These are phyloP conservation scores for Dillenia turbinata DNA, from an alignment of 164 flowering plant genomes.

Conservation along the genomic window DNA sequence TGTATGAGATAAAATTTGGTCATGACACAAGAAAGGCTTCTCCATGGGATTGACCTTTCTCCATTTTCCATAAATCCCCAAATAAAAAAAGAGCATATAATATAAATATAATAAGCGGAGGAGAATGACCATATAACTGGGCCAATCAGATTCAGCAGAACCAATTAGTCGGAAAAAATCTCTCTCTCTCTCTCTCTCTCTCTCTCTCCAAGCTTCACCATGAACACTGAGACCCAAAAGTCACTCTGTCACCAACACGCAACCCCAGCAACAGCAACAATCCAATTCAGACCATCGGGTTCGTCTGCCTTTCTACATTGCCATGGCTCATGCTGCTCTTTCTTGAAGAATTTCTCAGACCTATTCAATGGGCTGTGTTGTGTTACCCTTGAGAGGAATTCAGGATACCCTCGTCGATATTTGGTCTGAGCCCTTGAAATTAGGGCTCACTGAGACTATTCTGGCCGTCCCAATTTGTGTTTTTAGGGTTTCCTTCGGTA, in stretches of 20 bases:
- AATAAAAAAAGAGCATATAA: too few species aligned
- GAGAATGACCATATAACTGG: too few species aligned
- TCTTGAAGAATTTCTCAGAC: constrained; percentile 75
- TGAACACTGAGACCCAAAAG: too few species aligned
- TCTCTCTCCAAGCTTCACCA: too few species aligned
- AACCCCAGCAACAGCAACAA: constrained; percentile 4
- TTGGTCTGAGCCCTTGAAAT: constrained; percentile 76
- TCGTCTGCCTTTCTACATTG: constrained; percentile 81
- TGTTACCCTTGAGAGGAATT: constrained; percentile 82
- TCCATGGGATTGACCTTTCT: too few species aligned
- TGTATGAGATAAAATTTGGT: too few species aligned
- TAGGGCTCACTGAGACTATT: constrained; percentile 80
- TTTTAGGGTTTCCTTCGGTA: constrained; percentile 50
- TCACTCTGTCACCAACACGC: not conserved
- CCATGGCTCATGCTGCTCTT: constrained; percentile 96
- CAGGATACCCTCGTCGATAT: constrained; percentile 72
- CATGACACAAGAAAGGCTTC: too few species aligned
- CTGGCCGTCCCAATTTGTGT: constrained; percentile 77
- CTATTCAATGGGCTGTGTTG: constrained; percentile 87
- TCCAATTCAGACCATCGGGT: constrained; percentile 64
- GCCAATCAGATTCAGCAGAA: too few species aligned
- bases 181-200: too few species aligned
- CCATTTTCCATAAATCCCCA: too few species aligned
- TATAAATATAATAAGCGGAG: too few species aligned
- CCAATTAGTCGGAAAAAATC: too few species aligned